These are phyloP conservation scores for Trifolium pratense DNA, from an alignment of 306 rosid species.

Conservation along the genomic window DNA sequence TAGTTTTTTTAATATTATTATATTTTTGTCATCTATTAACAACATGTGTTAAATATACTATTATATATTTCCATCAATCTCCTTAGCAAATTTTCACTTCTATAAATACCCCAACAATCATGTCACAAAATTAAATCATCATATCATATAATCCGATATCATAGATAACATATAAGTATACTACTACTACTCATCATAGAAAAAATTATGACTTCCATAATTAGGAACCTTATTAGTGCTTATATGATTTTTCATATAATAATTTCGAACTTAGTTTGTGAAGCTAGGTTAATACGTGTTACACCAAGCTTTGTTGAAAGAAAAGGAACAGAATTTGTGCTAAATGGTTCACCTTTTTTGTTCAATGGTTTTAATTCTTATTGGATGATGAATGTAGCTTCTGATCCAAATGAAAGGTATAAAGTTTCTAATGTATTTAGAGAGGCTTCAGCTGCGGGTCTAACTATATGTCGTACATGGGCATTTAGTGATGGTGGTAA, in stretches of 20 bases:
- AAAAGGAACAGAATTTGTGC: conserved; percentile 41
- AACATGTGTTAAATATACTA: not conserved
- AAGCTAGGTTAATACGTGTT: conserved; percentile 12
- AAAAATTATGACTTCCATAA: conserved; percentile 17
- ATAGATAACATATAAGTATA: not conserved
- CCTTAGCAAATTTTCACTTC: not conserved
- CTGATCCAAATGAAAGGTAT: conserved; percentile 48
- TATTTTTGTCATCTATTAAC: conserved; percentile 33
- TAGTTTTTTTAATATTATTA: conserved; percentile 15
- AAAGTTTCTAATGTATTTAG: conserved; percentile 55
- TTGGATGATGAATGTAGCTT: conserved; percentile 62
- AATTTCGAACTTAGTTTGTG: conserved; percentile 26
- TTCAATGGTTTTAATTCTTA: conserved; percentile 69
- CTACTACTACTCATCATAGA: not conserved
- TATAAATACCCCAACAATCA: conserved; percentile 25
- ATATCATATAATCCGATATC: conserved; percentile 4
- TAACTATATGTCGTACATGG: conserved; percentile 63
- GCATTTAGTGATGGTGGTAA: conserved; percentile 63
- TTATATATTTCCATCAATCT: conserved; percentile 4
- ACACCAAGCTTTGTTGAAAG: conserved; percentile 48
- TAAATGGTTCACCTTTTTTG: conserved; percentile 45
- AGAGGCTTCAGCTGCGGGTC: conserved; percentile 55
- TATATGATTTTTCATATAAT: not conserved
- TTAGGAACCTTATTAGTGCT: not conserved
- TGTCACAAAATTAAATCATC: conserved; percentile 6